Conservation (phyloP, 768 basidiomycete species). For the Lyophyllum semitale region DNA sequence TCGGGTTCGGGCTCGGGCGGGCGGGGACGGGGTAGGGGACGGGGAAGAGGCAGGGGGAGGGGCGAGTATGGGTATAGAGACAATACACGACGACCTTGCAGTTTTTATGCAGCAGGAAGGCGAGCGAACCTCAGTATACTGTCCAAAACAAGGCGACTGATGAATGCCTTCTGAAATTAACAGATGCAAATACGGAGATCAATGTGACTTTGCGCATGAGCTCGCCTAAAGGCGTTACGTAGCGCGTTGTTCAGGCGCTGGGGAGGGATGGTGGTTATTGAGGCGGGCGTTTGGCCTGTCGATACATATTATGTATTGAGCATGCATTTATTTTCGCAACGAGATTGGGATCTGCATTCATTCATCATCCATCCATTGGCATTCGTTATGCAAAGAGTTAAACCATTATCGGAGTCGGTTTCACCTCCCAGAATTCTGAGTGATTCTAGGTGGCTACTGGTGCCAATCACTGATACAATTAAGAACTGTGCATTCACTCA, state of each 20-base stretch:
- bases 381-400: neutral
- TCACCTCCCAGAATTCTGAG: neutral
- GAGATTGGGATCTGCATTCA: slow-evolving; percentile 8
- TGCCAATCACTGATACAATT: neutral
- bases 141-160: slow-evolving; percentile 42
- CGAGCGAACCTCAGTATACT: slow-evolving; percentile 58
- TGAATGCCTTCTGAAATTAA: slow-evolving; percentile 47
- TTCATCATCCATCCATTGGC: neutral
- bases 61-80: slow-evolving; percentile 68
- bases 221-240: slow-evolving; percentile 26
- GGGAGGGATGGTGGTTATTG: neutral
- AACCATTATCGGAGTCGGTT: neutral
- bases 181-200: slow-evolving; percentile 90
- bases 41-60: slow-evolving; percentile 49
- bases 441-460: neutral
- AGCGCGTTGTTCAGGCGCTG: neutral
- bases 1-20: slow-evolving; percentile 43
- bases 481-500: neutral
- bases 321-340: slow-evolving; percentile 14
- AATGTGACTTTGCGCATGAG: slow-evolving; percentile 84
- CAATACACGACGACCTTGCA: slow-evolving; percentile 88
- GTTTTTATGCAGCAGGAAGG: slow-evolving; percentile 91
- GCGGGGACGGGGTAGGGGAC: slow-evolving; percentile 59
- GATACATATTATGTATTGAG: slow-evolving; percentile 15
- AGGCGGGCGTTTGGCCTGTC: neutral